Evolutionary conservation across 78 protist genomes (phyloP).

Genomic region (Dictyostelium intermedium): DNA sequence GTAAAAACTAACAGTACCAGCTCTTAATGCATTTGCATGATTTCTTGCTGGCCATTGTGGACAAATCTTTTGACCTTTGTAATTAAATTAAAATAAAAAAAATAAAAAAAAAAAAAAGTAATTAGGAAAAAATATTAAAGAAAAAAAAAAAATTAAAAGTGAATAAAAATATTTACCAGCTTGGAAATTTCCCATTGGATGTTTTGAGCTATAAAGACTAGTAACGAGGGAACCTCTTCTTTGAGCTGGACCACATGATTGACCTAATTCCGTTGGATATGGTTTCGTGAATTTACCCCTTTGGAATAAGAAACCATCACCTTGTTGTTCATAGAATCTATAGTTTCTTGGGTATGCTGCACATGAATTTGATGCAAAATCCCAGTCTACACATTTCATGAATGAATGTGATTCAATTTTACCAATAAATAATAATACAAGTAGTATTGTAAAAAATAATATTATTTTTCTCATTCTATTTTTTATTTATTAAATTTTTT

Average conservation of each 20-base stretch:
- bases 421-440: background rate
- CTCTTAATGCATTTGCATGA: constrained; percentile 56
- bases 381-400: constrained; percentile 65
- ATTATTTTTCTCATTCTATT: background rate
- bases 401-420: constrained; percentile 39
- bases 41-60: constrained; percentile 81
- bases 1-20: constrained; percentile 55
- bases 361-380: constrained; percentile 22
- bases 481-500: background rate
- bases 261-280: constrained; percentile 38
- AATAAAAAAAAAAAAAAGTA: background rate
- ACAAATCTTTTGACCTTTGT: constrained; percentile 37
- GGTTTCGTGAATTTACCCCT: constrained; percentile 68
- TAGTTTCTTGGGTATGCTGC: constrained; percentile 63
- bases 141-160: no score
- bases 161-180: background rate
- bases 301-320: constrained; percentile 59
- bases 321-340: constrained; percentile 10
- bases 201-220: background rate
- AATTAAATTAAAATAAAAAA: background rate
- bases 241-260: constrained; percentile 74
- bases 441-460: background rate
- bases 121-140: background rate
- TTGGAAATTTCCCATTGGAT: constrained; percentile 55
- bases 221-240: background rate